phyloP scores from a whole-genome alignment of 768 basidiomycete species.

The Trametes cubensis region DNA sequence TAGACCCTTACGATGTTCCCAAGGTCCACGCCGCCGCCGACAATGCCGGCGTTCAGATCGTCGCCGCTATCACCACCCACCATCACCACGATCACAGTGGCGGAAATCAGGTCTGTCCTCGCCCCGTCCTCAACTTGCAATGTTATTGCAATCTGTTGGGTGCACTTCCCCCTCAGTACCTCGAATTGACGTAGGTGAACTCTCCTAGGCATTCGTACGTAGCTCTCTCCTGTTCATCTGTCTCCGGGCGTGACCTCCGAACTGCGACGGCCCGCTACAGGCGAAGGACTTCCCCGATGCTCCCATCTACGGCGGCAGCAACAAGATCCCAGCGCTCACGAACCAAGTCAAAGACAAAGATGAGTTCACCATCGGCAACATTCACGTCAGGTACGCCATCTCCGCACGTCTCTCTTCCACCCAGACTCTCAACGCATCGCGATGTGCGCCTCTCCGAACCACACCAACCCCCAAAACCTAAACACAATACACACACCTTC shows the following conservation, averaged over 20 bases:
- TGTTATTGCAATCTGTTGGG: too few relatives aligned
- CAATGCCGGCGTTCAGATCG: constrained; percentile 61
- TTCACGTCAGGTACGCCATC: constrained; percentile 57
- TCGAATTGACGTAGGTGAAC: neutral
- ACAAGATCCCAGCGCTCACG: constrained; percentile 65
- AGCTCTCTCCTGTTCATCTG: neutral
- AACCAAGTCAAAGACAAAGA: constrained; percentile 80
- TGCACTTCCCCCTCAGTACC: neutral
- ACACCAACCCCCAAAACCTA: too few relatives aligned
- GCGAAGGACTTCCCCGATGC: constrained; percentile 46
- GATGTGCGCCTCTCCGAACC: too few relatives aligned
- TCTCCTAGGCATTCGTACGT: constrained; percentile 52
- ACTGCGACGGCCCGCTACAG: constrained; percentile 33
- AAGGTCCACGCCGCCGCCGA: constrained; percentile 69
- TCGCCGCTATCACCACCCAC: constrained; percentile 86
- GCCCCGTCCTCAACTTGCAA: neutral
- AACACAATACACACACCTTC: neutral
- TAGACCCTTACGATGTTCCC: constrained; percentile 79
- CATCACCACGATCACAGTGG: constrained; percentile 91
- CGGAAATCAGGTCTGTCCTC: constrained; percentile 68
- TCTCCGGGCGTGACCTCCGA: neutral
- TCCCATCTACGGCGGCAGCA: constrained; percentile 80
- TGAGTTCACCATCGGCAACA: constrained; percentile 72
- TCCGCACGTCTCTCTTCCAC: neutral
- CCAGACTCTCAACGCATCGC: too few relatives aligned